Conservation (phyloP, 2,329 filamentous ascomycete genomes). For the Epichloe scottii region DNA sequence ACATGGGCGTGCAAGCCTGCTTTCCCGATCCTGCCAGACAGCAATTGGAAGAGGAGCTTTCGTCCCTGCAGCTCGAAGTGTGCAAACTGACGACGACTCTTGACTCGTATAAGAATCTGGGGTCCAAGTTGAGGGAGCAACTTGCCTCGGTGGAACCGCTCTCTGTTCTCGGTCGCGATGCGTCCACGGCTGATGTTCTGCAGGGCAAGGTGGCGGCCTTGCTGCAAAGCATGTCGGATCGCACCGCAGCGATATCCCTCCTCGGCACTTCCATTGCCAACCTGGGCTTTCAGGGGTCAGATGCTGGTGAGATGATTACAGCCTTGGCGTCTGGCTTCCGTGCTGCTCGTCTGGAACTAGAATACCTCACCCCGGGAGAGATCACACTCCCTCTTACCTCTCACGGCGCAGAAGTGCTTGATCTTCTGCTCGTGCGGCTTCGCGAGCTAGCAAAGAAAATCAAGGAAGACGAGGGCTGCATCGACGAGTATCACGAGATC, state of each 20-base stretch:
- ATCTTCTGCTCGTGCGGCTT: conserved; percentile 38
- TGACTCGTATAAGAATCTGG: conserved; percentile 32
- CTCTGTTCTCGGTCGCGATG: conserved; percentile 3
- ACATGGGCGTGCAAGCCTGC: conserved; percentile 27
- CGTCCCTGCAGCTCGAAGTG: conserved; percentile 35
- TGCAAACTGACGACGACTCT: conserved; percentile 34
- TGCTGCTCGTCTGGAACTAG: conserved; percentile 45
- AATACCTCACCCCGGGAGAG: conserved; percentile 49
- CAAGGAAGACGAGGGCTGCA: conserved; percentile 37
- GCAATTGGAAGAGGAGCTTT: conserved; percentile 32
- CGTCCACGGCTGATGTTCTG: conserved; percentile 17
- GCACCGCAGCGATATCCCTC: conserved; percentile 32
- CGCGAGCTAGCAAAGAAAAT: conserved; percentile 33
- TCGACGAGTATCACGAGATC: conserved; percentile 48
- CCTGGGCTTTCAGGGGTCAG: conserved; percentile 38
- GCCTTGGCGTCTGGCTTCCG: conserved; percentile 39
- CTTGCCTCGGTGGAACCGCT: conserved; percentile 15
- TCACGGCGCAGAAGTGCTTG: conserved; percentile 42
- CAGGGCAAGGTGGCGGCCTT: conserved; percentile 31
- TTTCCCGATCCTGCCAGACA: conserved; percentile 31
- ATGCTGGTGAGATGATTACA: conserved; percentile 35
- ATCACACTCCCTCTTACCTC: conserved; percentile 37
- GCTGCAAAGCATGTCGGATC: conserved; percentile 33
- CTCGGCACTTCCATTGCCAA: conserved; percentile 32
- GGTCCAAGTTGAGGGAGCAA: conserved; percentile 23